Evolutionary conservation across 2,329 filamentous ascomycete species (phyloP).

Genomic region (Stagonosporopsis chrysanthemi): DNA sequence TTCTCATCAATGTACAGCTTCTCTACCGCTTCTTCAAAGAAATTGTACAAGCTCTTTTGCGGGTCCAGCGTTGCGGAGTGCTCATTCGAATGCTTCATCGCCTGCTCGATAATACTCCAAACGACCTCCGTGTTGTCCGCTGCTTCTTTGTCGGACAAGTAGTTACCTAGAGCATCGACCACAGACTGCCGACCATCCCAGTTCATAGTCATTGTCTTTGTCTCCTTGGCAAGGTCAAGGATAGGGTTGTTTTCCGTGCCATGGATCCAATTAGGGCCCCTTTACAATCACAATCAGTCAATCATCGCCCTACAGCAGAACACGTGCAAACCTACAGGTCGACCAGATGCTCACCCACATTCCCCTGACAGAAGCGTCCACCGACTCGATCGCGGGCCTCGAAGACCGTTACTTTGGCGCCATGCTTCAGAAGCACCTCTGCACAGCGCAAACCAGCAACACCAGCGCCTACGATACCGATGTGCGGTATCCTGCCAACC

Average conservation of each 20-base stretch:
- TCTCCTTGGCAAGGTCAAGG: conserved; percentile 69
- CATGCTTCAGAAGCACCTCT: conserved; percentile 69
- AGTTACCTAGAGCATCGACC: conserved; percentile 64
- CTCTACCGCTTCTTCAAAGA: conserved; percentile 60
- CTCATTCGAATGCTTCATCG: conserved; percentile 71
- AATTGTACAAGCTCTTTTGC: conserved; percentile 64
- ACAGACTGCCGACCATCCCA: conserved; percentile 64
- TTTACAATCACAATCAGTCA: conserved; percentile 34
- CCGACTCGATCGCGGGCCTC: conserved; percentile 73
- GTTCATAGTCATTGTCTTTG: conserved; percentile 61
- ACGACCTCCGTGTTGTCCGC: conserved; percentile 59
- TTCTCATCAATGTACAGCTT: conserved; percentile 48
- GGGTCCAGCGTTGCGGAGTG: conserved; percentile 61
- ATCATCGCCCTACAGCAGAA: background rate
- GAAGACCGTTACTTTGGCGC: conserved; percentile 72
- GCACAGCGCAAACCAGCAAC: conserved; percentile 75
- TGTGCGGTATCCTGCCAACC: conserved; percentile 56
- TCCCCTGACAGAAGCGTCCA: conserved; percentile 65
- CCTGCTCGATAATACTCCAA: conserved; percentile 73
- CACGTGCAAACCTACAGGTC: conserved; percentile 60
- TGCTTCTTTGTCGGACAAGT: conserved; percentile 55
- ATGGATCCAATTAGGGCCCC: conserved; percentile 83
- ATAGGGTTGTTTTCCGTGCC: conserved; percentile 76
- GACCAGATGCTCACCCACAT: conserved; percentile 58
- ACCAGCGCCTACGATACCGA: conserved; percentile 75